Percentiles rank a stretch among this genome's conserved stretches.
Evolutionary conservation across 768 basidiomycete genomes (phyloP).

Genomic region (Pholiota conissans): DNA sequence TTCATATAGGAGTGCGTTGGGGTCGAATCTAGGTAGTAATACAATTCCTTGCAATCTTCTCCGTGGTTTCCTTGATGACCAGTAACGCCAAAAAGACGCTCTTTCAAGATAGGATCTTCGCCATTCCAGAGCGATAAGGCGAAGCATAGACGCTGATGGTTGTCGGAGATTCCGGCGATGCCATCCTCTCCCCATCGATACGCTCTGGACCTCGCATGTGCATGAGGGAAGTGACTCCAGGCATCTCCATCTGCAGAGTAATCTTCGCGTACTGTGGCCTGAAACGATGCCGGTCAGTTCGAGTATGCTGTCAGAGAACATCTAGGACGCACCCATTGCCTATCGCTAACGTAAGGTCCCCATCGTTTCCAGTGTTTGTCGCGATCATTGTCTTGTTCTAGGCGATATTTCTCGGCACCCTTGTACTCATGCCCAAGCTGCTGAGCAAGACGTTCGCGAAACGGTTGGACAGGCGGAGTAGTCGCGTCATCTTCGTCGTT

Average conservation of each 20-base stretch:
- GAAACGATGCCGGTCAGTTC: constrained; percentile 12
- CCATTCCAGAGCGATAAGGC: constrained; percentile 94
- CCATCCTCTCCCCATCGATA: constrained; percentile 99
- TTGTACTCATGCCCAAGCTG: constrained; percentile 71
- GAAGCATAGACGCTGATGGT: constrained; percentile 93
- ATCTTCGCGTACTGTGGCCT: constrained; percentile 99
- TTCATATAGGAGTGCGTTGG: constrained; percentile 99
- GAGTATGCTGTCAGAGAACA: not conserved
- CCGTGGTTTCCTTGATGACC: constrained; percentile 99
- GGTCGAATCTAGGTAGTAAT: constrained; percentile 98
- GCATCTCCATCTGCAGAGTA: constrained; percentile 97
- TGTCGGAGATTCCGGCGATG: constrained; percentile 95
- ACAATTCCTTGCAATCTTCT: constrained; percentile 98
- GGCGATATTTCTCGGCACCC: constrained; percentile 79
- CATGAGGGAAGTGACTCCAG: constrained; percentile 94
- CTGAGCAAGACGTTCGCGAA: constrained; percentile 66
- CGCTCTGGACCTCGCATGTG: constrained; percentile 88
- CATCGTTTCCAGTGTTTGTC: constrained; percentile 97
- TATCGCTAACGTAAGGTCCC: constrained; percentile 96
- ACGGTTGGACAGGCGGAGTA: constrained; percentile 29
- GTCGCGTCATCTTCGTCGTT: constrained; percentile 14
- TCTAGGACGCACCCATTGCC: constrained; percentile 85
- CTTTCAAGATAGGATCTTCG: constrained; percentile 92
- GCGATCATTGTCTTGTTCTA: constrained; percentile 78
- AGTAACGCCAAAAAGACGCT: constrained; percentile 94